phyloP scores from a whole-genome alignment of 345 rosid species.

The Corymbia maculata region DNA sequence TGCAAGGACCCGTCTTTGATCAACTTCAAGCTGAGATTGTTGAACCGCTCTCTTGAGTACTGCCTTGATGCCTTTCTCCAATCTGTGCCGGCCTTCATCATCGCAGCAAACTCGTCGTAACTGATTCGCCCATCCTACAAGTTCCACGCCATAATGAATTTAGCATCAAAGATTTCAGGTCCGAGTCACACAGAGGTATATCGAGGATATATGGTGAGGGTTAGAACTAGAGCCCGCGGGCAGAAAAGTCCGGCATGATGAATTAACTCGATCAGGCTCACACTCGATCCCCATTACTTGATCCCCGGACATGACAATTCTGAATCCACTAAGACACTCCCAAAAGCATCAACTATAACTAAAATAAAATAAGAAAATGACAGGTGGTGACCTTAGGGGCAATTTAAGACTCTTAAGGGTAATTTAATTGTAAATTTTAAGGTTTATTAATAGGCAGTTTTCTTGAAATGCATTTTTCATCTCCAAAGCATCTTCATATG shows the following conservation, averaged over 20 bases:
- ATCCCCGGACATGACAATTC: not conserved
- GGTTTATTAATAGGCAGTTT: not conserved
- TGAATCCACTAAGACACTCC: not conserved
- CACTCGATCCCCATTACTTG: not conserved
- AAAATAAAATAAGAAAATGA: not conserved
- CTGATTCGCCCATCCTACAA: conserved; percentile 89
- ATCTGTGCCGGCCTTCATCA: conserved; percentile 98
- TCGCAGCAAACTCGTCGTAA: conserved; percentile 70
- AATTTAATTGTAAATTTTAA: not conserved
- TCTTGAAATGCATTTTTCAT: not conserved
- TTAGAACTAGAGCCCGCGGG: not conserved
- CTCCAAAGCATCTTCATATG: not conserved
- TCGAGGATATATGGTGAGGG: not conserved
- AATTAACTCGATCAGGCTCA: not conserved
- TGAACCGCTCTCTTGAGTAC: conserved; percentile 88
- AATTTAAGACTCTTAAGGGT: not conserved
- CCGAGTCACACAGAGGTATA: not conserved
- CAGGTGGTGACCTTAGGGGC: not conserved
- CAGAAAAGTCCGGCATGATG: not conserved
- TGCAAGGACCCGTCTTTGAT: conserved; percentile 79
- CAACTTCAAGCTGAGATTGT: conserved; percentile 67
- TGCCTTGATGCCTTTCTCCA: conserved; percentile 98
- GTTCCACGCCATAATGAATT: not conserved
- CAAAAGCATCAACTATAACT: not conserved
- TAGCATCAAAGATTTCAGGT: not conserved